Evolutionary conservation across 2,329 filamentous ascomycete species (phyloP).

Genomic region (Colletotrichum plurivorum): DNA sequence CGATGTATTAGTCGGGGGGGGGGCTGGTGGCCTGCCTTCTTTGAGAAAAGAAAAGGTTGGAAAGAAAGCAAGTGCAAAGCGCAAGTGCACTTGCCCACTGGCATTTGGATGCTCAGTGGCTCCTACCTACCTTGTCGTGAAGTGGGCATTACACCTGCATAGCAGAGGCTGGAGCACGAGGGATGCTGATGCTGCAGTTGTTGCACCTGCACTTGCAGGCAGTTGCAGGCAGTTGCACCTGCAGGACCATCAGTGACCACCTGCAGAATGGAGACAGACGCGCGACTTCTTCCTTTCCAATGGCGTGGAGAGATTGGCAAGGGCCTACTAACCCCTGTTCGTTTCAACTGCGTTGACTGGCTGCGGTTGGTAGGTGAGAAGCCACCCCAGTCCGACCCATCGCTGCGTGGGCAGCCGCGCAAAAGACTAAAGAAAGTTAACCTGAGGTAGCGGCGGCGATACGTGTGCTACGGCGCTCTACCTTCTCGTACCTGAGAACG

Average conservation of each 20-base stretch:
- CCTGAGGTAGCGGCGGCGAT: not conserved
- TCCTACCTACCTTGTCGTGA: not conserved
- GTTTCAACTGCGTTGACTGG: constrained; percentile 25
- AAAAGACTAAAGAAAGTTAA: constrained; percentile 19
- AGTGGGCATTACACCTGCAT: not conserved
- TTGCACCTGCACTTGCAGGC: too few relatives aligned
- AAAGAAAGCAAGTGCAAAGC: constrained; percentile 1
- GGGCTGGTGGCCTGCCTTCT: constrained; percentile 20
- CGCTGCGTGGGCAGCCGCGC: constrained; percentile 12
- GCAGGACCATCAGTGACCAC: too few relatives aligned
- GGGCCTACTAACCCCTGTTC: constrained; percentile 14
- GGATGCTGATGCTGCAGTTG: too few relatives aligned
- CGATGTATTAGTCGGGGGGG: not conserved
- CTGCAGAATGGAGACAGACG: constrained; percentile 10
- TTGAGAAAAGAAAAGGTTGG: constrained; percentile 21
- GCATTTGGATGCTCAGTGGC: not conserved
- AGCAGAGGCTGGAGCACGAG: not conserved
- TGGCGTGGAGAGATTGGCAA: constrained; percentile 8
- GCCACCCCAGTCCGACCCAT: constrained; percentile 10
- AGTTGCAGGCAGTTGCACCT: not conserved
- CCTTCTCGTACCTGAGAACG: constrained; percentile 19
- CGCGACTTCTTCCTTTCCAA: constrained; percentile 31
- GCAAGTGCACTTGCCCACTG: not conserved
- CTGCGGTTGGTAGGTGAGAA: not conserved
- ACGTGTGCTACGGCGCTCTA: constrained; percentile 25